Conservation (phyloP, 331 rosid species). For the Quercus phellos region DNA sequence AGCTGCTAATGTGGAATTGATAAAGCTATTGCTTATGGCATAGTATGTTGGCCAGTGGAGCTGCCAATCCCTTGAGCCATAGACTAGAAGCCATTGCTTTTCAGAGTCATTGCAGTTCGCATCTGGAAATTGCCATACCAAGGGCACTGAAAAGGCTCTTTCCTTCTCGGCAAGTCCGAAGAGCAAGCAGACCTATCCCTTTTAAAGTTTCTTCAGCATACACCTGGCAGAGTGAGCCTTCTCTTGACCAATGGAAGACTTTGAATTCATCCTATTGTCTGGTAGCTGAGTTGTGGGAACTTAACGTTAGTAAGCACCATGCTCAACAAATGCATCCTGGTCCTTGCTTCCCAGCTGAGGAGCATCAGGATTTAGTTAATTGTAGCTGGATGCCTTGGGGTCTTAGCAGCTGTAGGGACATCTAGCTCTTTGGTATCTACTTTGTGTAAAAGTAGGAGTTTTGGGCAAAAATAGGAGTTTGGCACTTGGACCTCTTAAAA, state of each 20-base stretch:
- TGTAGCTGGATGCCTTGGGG: background rate
- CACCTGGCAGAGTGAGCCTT: background rate
- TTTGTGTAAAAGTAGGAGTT: background rate
- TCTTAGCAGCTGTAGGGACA: background rate
- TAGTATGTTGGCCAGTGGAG: background rate
- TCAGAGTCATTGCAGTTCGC: background rate
- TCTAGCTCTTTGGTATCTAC: constrained; percentile 6
- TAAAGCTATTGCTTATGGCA: background rate
- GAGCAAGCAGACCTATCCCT: background rate
- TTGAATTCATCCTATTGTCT: background rate
- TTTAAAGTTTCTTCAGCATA: background rate
- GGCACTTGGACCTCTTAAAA: background rate
- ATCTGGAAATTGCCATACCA: no score
- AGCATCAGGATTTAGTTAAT: background rate
- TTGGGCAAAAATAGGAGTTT: constrained; percentile 8
- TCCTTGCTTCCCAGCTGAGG: background rate
- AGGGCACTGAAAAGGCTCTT: background rate
- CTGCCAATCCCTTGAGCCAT: background rate
- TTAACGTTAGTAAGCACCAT: background rate
- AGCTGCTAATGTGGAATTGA: constrained; percentile 3
- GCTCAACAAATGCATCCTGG: background rate
- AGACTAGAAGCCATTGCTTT: background rate
- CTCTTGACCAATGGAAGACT: background rate
- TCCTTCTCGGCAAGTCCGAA: background rate
- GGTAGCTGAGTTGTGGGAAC: background rate